Percentiles rank a stretch among this genome's conserved stretches.
These are phyloP conservation scores for Aspergillus tanneri DNA, from an alignment of 2,329 filamentous ascomycete species.

Conservation along the genomic window DNA sequence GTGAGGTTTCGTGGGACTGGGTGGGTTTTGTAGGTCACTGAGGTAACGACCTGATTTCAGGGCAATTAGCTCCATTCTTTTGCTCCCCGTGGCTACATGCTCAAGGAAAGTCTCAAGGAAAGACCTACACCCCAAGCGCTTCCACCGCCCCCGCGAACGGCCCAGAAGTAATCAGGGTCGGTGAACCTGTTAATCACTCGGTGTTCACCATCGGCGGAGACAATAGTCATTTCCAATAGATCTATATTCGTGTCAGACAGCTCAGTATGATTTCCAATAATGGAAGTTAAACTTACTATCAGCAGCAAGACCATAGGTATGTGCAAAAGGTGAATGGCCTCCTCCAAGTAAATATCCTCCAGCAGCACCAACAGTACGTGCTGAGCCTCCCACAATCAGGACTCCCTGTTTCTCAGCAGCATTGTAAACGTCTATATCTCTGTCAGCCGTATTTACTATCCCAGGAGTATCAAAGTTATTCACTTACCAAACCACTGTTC, in stretches of 20 bases:
- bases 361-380: constrained; percentile 4
- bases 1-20: constrained; percentile 1
- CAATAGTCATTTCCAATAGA: constrained; percentile 2
- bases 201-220: not conserved
- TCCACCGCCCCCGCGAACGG: not conserved
- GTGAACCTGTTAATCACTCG: not conserved
- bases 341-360: constrained; percentile 5
- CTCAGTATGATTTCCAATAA: no score
- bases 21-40: constrained; percentile 7
- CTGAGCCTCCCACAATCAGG: constrained; percentile 2
- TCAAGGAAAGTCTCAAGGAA: not conserved
- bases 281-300: no score
- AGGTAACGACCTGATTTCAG: not conserved
- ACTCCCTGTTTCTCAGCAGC: not conserved
- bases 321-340: constrained; percentile 3
- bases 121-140: constrained; percentile 1
- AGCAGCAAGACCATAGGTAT: constrained; percentile 2
- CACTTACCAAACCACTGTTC: constrained; percentile 6
- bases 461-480: no score
- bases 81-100: no score
- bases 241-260: no score
- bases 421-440: constrained; percentile 1
- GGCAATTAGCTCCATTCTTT: no score
- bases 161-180: constrained; percentile 4
- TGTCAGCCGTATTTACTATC: no score